Conservation (phyloP, 129 eudicot genomes). For the Lactuca saligna region DNA sequence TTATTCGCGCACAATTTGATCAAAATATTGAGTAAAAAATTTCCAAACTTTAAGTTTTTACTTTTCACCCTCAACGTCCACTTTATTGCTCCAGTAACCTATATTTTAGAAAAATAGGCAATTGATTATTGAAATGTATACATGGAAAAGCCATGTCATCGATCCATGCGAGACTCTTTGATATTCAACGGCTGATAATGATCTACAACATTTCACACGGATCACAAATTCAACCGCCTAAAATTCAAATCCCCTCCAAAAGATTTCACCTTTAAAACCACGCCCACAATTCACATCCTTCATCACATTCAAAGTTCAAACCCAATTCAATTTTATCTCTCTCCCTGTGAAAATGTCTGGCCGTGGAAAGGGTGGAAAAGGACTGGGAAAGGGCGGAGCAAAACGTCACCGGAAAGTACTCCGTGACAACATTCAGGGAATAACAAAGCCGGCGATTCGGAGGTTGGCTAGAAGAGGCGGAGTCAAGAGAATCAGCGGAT, state of each 20-base stretch:
- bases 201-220: constrained; percentile 22
- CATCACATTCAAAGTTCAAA: constrained; percentile 7
- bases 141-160: constrained; percentile 17
- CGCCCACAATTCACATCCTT: neutral
- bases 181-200: constrained; percentile 11
- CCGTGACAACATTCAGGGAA: constrained; percentile 39
- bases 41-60: too few relatives aligned
- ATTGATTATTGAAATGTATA: too few relatives aligned
- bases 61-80: too few relatives aligned
- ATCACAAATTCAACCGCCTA: constrained; percentile 21
- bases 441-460: constrained; percentile 36
- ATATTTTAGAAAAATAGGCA: too few relatives aligned
- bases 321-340: neutral
- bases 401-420: constrained; percentile 36
- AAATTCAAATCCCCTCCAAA: constrained; percentile 8
- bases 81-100: too few relatives aligned
- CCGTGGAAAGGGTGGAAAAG: constrained; percentile 28
- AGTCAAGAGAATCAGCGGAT: constrained; percentile 35
- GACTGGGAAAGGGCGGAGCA: constrained; percentile 30
- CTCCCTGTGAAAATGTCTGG: constrained; percentile 25
- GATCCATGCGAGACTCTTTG: neutral
- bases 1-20: too few relatives aligned
- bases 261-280: neutral
- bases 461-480: constrained; percentile 39
- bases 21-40: too few relatives aligned